These are phyloP conservation scores for Talaromyces funiculosus DNA, from an alignment of 2,329 filamentous ascomycete species.

Conservation along the genomic window DNA sequence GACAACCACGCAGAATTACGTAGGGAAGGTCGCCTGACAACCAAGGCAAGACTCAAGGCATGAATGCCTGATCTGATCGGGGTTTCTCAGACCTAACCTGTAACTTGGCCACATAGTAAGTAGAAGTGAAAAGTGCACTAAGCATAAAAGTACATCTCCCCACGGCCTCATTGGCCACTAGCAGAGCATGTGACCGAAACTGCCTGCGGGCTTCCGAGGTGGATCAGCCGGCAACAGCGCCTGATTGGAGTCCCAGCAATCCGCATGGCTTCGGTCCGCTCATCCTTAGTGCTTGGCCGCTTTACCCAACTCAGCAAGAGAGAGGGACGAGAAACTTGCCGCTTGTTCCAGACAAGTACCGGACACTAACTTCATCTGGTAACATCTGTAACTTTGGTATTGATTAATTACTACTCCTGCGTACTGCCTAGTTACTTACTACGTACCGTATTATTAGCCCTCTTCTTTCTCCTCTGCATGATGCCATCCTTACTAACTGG, in stretches of 20 bases:
- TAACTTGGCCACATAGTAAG: too few relatives aligned
- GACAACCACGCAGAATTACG: background rate
- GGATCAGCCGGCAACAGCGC: background rate
- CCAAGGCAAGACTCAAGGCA: background rate
- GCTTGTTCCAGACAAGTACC: background rate
- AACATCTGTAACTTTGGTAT: background rate
- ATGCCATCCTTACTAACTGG: background rate
- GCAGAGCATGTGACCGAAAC: constrained; percentile 13
- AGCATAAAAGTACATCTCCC: background rate
- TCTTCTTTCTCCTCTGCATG: background rate
- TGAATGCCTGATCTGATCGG: constrained; percentile 8
- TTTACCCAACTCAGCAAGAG: background rate
- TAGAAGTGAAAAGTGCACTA: too few relatives aligned
- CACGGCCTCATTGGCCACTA: background rate
- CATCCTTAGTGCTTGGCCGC: constrained; percentile 5
- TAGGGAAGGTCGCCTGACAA: background rate
- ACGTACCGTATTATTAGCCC: background rate
- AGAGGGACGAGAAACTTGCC: background rate
- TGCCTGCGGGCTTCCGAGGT: constrained; percentile 15
- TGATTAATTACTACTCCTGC: too few relatives aligned
- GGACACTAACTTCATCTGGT: background rate
- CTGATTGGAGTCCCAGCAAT: constrained; percentile 15
- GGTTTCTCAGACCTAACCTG: background rate
- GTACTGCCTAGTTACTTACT: too few relatives aligned
- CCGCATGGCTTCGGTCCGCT: constrained; percentile 15